Conservation (phyloP, 1,139 yeast genomes). For the Blastobotrys illinoisensis region DNA sequence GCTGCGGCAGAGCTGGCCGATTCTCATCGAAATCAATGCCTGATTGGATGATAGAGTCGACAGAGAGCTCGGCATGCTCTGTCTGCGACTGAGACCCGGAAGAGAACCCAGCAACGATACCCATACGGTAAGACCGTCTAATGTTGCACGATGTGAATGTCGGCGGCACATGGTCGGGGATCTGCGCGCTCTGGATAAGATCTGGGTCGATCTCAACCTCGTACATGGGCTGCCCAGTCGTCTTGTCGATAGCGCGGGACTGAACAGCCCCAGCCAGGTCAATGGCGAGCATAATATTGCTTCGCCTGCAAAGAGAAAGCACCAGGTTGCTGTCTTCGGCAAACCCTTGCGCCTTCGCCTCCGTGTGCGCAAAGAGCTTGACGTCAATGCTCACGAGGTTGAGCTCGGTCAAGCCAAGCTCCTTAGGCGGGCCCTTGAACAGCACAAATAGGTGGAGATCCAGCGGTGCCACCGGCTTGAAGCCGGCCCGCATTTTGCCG, state of each 20-base stretch:
- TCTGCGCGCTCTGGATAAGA: constrained; percentile 33
- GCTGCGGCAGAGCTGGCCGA: neutral
- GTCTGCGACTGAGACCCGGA: constrained; percentile 24
- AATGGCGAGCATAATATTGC: constrained; percentile 13
- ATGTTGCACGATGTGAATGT: constrained; percentile 56
- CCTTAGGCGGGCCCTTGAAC: constrained; percentile 17
- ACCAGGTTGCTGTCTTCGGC: constrained; percentile 15
- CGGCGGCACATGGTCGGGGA: constrained; percentile 51
- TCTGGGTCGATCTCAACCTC: constrained; percentile 21
- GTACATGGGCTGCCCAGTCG: constrained; percentile 15
- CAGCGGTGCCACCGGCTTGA: constrained; percentile 21
- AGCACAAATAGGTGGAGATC: constrained; percentile 25
- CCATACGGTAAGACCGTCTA: constrained; percentile 42
- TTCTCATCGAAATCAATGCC: constrained; percentile 17
- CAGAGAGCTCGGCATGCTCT: constrained; percentile 20
- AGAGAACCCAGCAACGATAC: constrained; percentile 44
- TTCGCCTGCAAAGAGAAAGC: constrained; percentile 16
- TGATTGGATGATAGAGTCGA: constrained; percentile 21
- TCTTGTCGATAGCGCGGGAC: constrained; percentile 9
- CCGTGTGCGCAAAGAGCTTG: constrained; percentile 26
- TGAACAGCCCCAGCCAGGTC: constrained; percentile 12
- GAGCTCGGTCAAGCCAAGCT: constrained; percentile 12
- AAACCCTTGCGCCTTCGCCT: constrained; percentile 25
- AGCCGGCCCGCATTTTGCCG: neutral
- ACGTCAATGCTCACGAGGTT: constrained; percentile 21